Evolutionary conservation across 805 yeast genomes (phyloP).

Genomic region (Nakazawaea wyomingensis): DNA sequence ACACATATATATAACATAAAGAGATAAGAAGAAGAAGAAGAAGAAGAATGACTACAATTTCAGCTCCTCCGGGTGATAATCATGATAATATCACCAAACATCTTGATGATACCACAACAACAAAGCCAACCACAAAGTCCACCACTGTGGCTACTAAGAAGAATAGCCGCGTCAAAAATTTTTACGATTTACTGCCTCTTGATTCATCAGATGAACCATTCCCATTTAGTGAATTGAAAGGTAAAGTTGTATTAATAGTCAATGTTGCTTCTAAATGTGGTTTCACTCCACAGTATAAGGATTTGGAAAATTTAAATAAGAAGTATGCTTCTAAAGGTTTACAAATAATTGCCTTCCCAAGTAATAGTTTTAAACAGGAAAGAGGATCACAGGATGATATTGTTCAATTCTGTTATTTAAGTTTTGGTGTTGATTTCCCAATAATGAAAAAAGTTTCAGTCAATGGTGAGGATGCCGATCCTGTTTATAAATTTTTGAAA

Average conservation of each 20-base stretch:
- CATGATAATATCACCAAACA: too few species aligned
- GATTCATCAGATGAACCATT: constrained; percentile 56
- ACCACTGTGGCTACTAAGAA: neutral
- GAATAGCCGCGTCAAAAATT: constrained; percentile 37
- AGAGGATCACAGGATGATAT: constrained; percentile 56
- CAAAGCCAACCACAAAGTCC: too few species aligned
- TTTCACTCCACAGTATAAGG: constrained; percentile 59
- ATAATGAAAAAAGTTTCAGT: constrained; percentile 75
- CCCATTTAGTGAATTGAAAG: constrained; percentile 58
- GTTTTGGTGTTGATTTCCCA: constrained; percentile 85
- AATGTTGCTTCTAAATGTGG: constrained; percentile 77
- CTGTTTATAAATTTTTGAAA: constrained; percentile 71
- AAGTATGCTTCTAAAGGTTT: constrained; percentile 52
- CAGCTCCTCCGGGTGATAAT: too few species aligned
- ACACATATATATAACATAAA: too few species aligned
- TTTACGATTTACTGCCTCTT: constrained; percentile 63
- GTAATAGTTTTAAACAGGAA: constrained; percentile 72
- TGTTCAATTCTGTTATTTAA: constrained; percentile 55
- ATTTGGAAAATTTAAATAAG: constrained; percentile 52
- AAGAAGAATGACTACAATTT: too few species aligned
- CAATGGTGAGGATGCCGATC: constrained; percentile 68
- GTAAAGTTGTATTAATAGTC: constrained; percentile 78
- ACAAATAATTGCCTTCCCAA: constrained; percentile 69
- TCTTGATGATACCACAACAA: too few species aligned
- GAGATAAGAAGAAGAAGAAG: too few species aligned